Percentiles rank a stretch among this genome's conserved stretches.
phyloP scores from a whole-genome alignment of 345 rosid genomes.

The Streptanthus diversifolius region DNA sequence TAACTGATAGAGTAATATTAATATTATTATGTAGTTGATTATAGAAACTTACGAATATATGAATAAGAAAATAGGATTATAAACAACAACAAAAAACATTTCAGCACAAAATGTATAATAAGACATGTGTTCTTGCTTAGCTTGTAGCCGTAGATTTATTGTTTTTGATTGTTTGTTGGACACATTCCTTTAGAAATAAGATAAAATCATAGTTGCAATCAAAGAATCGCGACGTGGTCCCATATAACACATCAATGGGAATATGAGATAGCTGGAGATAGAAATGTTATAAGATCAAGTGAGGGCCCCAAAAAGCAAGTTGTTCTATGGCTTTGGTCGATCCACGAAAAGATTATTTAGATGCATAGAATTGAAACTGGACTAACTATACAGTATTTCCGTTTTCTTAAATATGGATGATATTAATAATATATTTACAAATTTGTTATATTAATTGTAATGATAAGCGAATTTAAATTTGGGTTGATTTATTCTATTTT shows the following conservation, averaged over 20 bases:
- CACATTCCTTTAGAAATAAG: background rate
- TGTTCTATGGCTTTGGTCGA: constrained; percentile 6
- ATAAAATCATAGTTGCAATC: constrained; percentile 19
- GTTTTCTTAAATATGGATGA: background rate
- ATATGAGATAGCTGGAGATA: background rate
- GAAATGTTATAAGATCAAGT: background rate
- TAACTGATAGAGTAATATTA: background rate
- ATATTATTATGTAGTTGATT: background rate
- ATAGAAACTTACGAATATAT: background rate
- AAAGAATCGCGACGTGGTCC: constrained; percentile 29
- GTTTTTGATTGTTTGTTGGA: background rate
- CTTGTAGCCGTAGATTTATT: background rate
- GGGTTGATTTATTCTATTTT: background rate
- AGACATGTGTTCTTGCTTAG: background rate
- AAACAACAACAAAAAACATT: background rate
- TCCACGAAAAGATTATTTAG: background rate
- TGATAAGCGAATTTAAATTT: background rate
- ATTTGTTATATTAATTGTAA: background rate
- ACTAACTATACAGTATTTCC: background rate
- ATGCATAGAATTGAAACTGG: background rate
- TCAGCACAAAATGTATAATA: background rate
- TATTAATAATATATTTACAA: background rate
- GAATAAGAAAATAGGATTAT: background rate
- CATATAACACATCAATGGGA: background rate
- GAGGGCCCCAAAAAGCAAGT: constrained; percentile 6